A percentile compares a stretch with the other conserved stretches of the same genome.
Evolutionary conservation across 2,329 filamentous ascomycete species (phyloP).

Genomic region (Diaporthe citriasiana): DNA sequence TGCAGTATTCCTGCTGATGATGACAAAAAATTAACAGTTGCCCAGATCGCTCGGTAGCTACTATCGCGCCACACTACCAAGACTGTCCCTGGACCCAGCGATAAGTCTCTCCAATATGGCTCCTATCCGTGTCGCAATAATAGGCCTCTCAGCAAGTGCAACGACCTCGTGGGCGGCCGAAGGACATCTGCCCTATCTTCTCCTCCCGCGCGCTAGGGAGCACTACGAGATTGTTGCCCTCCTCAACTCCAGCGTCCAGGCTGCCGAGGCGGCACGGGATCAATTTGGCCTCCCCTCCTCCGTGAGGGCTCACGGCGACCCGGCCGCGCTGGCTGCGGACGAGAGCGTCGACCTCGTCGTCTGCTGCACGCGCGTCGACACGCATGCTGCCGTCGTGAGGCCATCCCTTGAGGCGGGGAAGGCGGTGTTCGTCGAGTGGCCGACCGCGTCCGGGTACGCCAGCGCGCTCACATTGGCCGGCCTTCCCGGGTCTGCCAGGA

Average conservation of each 20-base stretch:
- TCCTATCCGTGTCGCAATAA: slow-evolving; percentile 47
- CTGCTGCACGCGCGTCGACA: slow-evolving; percentile 58
- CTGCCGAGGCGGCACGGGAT: slow-evolving; percentile 58
- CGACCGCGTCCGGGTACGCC: slow-evolving; percentile 55
- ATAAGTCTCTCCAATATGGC: slow-evolving; percentile 44
- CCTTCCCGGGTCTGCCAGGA: slow-evolving; percentile 54
- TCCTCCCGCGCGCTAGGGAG: slow-evolving; percentile 50
- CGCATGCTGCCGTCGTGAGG: slow-evolving; percentile 57
- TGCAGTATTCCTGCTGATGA: background rate
- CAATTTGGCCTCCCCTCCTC: slow-evolving; percentile 53
- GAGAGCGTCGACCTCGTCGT: slow-evolving; percentile 63
- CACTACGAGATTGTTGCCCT: slow-evolving; percentile 64
- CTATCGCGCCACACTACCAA: background rate
- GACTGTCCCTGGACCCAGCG: background rate
- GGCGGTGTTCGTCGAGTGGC: slow-evolving; percentile 66
- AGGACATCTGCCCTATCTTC: slow-evolving; percentile 55
- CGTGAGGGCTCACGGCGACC: slow-evolving; percentile 59
- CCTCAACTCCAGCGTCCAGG: slow-evolving; percentile 60
- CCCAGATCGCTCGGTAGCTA: background rate
- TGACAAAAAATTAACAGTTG: background rate
- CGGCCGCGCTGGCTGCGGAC: slow-evolving; percentile 59
- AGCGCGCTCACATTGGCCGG: slow-evolving; percentile 59
- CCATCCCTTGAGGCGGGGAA: slow-evolving; percentile 61
- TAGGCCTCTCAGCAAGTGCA: slow-evolving; percentile 44
- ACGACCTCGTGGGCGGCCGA: slow-evolving; percentile 45